Evolutionary conservation across 371 early-diverging fungal species (phyloP), one percentile per base, ranked within the genome.

Genomic region (Mucor circinelloides): DNA sequence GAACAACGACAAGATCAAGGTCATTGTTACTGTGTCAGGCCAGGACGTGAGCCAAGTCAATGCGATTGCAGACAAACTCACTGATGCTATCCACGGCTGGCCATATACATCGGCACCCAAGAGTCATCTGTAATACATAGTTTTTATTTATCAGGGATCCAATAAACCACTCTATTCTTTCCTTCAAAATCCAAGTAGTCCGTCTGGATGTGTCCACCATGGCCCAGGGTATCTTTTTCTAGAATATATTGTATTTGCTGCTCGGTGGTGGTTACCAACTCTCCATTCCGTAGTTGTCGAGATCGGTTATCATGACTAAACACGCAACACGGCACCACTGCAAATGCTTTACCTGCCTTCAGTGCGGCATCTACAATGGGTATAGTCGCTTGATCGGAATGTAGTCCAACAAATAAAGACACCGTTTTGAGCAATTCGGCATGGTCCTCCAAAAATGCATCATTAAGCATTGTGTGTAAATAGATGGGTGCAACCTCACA

Each of bases 361-460:
- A 88, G 61, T 0, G 88, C 87, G 5, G 71, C 68, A 30, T 84
- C 80, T 6, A 88, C 85, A 67, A 88, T 86, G 0, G 84, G 83
- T 12, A 85, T 84, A 1, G 88, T 88, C 0, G 88, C 88, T 54
- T 86, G 84, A 67, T 88, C 88, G 5, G 88, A 78, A 68, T 88
- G 88, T 7, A 88, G 68, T 0, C 88, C 88, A 34, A 85, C 70
- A 28, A 88, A 60, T 7, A 86, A 66, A 2, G 81, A 74, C 0
- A 76, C 69, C 0, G 48, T 58, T 2, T 54, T 52, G 19, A 88
- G 27, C 8, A 82, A 36, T 0, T 73, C 72, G 1, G 64, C 44
- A 50, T 84, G 73, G 4, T 70, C 48, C 8, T 48, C 31, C 46
- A 85, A n/a, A 63, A 87, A 85, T 9, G 30, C 46, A n/a, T 80